phyloP scores from a whole-genome alignment of 1,139 yeast species.

The Hyphopichia wangnamkhiaoensis region DNA sequence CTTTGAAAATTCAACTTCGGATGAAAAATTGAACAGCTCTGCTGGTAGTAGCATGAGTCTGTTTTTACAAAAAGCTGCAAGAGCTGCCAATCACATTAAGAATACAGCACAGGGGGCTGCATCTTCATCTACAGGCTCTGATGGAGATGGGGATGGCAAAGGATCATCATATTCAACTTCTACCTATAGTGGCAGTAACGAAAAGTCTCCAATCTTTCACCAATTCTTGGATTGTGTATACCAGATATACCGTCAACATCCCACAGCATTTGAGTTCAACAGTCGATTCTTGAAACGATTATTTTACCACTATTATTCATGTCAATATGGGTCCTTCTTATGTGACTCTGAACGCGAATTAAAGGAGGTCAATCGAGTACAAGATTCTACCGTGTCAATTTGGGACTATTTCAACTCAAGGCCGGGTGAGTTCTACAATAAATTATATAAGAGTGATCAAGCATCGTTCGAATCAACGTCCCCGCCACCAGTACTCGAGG shows the following conservation, averaged over 20 bases:
- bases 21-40: too few species aligned
- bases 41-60: constrained; percentile 12
- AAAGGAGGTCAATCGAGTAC: constrained; percentile 32
- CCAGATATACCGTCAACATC: constrained; percentile 73
- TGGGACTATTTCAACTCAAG: constrained; percentile 94
- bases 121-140: constrained; percentile 15
- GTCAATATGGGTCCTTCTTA: constrained; percentile 92
- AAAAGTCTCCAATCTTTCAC: constrained; percentile 86
- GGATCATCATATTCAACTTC: constrained; percentile 16
- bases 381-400: constrained; percentile 65
- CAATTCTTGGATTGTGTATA: constrained; percentile 90
- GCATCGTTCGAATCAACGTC: background rate
- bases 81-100: constrained; percentile 46
- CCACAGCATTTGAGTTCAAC: constrained; percentile 77
- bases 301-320: constrained; percentile 84
- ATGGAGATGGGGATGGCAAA: constrained; percentile 13
- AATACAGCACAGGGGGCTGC: constrained; percentile 35
- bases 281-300: constrained; percentile 83
- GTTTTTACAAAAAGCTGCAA: constrained; percentile 44
- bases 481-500: background rate
- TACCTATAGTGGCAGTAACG: constrained; percentile 41
- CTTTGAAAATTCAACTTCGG: constrained; percentile 9
- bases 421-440: constrained; percentile 66
- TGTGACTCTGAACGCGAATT: constrained; percentile 71
- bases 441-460: constrained; percentile 31